Evolutionary conservation across 1,139 yeast species (phyloP).

Genomic region (Meyerozyma sp.): DNA sequence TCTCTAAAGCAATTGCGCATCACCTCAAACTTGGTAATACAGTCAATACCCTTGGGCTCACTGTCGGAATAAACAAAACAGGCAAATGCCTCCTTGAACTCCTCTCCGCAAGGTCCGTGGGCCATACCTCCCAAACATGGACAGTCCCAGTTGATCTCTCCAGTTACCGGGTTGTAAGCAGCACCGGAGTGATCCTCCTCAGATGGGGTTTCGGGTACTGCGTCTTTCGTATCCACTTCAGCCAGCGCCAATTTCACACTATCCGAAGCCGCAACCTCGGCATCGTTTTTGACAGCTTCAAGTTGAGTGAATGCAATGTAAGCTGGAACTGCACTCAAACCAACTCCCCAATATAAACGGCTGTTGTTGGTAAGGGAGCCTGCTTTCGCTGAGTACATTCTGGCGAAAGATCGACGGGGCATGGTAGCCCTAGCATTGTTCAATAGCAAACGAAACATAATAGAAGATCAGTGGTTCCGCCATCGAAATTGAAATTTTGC

Average conservation of each 20-base stretch:
- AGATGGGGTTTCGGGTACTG: conserved; percentile 6
- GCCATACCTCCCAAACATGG: conserved; percentile 99
- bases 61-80: conserved; percentile 93
- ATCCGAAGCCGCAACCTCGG: not conserved
- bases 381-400: not conserved
- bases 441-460: not conserved
- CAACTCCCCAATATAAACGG: not conserved
- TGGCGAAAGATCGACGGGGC: not conserved
- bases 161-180: conserved; percentile 95
- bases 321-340: not conserved
- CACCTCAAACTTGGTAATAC: conserved; percentile 83
- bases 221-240: not conserved
- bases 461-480: not conserved
- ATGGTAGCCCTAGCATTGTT: not conserved
- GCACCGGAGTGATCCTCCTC: conserved; percentile 41
- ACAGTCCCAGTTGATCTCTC: conserved; percentile 99
- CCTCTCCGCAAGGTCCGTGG: conserved; percentile 97
- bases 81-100: conserved; percentile 91
- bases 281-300: not conserved
- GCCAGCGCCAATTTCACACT: not conserved
- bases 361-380: not conserved
- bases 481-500: not conserved
- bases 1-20: conserved; percentile 96
- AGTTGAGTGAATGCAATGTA: not conserved
- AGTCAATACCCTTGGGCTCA: conserved; percentile 96